Base-by-base conservation (phyloP, 2,329 filamentous ascomycete genomes). In the Aspergillus versicolor region DNA sequence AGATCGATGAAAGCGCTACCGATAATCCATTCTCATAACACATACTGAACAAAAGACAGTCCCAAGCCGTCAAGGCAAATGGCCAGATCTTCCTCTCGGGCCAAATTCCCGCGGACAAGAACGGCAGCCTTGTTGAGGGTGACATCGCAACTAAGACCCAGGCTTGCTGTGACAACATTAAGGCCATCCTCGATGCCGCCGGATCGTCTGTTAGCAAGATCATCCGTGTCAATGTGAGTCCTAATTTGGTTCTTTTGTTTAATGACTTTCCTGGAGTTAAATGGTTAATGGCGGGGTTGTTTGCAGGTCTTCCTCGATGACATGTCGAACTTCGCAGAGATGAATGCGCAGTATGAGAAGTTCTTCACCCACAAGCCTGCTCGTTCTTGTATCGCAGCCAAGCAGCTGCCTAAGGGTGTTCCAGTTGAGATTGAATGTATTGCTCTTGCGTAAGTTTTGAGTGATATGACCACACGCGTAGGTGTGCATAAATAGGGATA, bases 251-350 rank as follows among this genome's bases (percentile, higher is more conserved):
- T 32, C 32, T 37, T 19, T 15, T 49, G 24, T 37, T 12, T 21
- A 15, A 22, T 27, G 52, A 7, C 40, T 54, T 27, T 24, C 32
- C 45, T 45, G 19, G 11, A 24, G 34, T 11, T 13, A 17, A 3
- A 17, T 21, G 30, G 19, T 11, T 32, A 9, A 22, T 49, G 19
- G 9, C 30, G 17, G 49, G 32, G 44, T 24, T 15, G 19, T 19
- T 40, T 41, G 38, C 41, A 78, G 76, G 88, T 96, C 71, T 97
- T 97, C 83, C 79, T 97, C 61, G 88, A 89, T 50, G 89, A 95
- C 76, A 97, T 97, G 93, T 84, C 82, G 62, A 83, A 94, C 77
- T 97, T 97, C 72, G 87, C 84, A 49, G 84, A 87, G 71, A 90
- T 91, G 86, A 92, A 91, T 74, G 82, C 82, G 65, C 82, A 88